A percentile compares a stretch with the other conserved stretches of the same genome.
phyloP scores from a whole-genome alignment of 768 basidiomycete genomes.

The Gymnopilus junonius region DNA sequence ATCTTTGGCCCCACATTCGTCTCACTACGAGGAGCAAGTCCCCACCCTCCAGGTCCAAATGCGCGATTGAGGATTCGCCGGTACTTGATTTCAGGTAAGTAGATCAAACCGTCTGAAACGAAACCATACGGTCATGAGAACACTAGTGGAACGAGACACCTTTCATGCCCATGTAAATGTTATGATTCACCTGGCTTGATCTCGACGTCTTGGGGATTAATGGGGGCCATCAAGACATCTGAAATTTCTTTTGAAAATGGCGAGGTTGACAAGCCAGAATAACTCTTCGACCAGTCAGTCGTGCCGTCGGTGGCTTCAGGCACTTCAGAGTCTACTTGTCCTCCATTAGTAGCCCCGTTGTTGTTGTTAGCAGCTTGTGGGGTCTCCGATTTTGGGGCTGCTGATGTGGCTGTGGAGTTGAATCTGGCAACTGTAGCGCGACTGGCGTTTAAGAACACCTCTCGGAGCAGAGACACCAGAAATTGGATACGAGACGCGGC shows the following conservation, averaged over 20 bases:
- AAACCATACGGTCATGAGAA: background rate
- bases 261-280: slow-evolving; percentile 75
- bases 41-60: slow-evolving; percentile 97
- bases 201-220: slow-evolving; percentile 83
- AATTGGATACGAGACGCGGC: slow-evolving; percentile 8
- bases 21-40: slow-evolving; percentile 90
- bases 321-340: slow-evolving; percentile 1
- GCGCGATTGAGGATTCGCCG: slow-evolving; percentile 89
- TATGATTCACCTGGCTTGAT: slow-evolving; percentile 83
- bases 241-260: slow-evolving; percentile 81
- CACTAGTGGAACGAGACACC: background rate
- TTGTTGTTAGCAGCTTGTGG: background rate
- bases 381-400: background rate
- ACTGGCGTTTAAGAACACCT: slow-evolving; percentile 3
- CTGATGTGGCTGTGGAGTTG: background rate
- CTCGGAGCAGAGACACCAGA: slow-evolving; percentile 2
- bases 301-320: slow-evolving; percentile 29
- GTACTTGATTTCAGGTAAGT: slow-evolving; percentile 98
- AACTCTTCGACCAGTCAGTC: slow-evolving; percentile 91
- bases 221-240: slow-evolving; percentile 71
- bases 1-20: slow-evolving; percentile 87
- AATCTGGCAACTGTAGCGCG: slow-evolving; percentile 2
- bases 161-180: background rate
- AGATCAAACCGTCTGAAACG: slow-evolving; percentile 81
- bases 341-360: background rate